Evolutionary conservation across 305 asterid genomes (phyloP).

Genomic region (Fraxinus greggii): DNA sequence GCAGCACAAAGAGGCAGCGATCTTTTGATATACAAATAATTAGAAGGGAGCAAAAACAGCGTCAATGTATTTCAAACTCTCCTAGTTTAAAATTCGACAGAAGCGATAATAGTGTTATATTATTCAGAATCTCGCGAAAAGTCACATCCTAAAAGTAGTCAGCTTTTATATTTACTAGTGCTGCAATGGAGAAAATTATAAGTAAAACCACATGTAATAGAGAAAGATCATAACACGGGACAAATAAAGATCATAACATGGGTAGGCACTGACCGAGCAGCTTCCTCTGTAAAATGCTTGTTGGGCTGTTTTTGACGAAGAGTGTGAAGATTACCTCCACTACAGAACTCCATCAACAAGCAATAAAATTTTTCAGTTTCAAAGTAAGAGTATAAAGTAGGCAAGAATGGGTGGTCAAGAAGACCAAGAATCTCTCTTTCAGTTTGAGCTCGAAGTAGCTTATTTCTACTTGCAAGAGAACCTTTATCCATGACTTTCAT

Average conservation of each 20-base stretch:
- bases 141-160: background rate
- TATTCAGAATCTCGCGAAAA: background rate
- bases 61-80: background rate
- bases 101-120: background rate
- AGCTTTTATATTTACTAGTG: background rate
- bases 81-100: background rate
- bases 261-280: constrained; percentile 50
- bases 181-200: background rate
- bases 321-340: constrained; percentile 92
- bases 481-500: constrained; percentile 95
- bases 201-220: background rate
- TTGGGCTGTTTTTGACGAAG: constrained; percentile 87
- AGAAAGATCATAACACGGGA: too few species aligned
- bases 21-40: background rate
- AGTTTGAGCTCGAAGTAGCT: constrained; percentile 78
- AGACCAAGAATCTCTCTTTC: constrained; percentile 88
- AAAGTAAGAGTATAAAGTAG: constrained; percentile 76
- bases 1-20: background rate
- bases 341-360: constrained; percentile 93
- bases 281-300: constrained; percentile 84
- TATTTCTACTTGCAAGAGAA: constrained; percentile 86
- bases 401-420: constrained; percentile 90
- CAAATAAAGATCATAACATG: background rate
- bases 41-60: background rate
- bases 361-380: constrained; percentile 88